A percentile compares a stretch with the other conserved stretches of the same genome.
Conservation (phyloP, 2,329 filamentous ascomycete genomes). For the Decorospora gaudefroyi region DNA sequence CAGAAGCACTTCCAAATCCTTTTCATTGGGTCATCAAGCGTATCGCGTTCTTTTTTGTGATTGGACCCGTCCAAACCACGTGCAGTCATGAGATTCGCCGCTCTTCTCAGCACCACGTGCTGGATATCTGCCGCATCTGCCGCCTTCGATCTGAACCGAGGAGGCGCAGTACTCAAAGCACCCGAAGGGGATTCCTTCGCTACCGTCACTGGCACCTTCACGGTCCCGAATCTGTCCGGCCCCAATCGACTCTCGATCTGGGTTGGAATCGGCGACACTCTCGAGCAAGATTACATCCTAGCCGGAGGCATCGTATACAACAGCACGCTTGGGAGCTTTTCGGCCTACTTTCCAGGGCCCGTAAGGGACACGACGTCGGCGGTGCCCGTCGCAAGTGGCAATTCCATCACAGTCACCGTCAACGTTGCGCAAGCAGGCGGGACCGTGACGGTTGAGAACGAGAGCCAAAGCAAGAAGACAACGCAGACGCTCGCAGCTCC, state of each 20-base stretch:
- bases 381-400: constrained; percentile 26
- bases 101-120: constrained; percentile 13
- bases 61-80: neutral
- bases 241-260: constrained; percentile 30
- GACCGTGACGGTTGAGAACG: constrained; percentile 33
- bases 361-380: constrained; percentile 23
- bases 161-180: constrained; percentile 33
- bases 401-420: constrained; percentile 29
- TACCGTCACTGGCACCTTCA: constrained; percentile 31
- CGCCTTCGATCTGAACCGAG: constrained; percentile 34
- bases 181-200: constrained; percentile 29
- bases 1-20: constrained; percentile 2
- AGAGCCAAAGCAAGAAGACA: constrained; percentile 27
- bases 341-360: constrained; percentile 27
- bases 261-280: constrained; percentile 31
- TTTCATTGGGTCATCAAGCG: constrained; percentile 4
- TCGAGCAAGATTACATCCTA: constrained; percentile 29
- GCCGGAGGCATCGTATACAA: constrained; percentile 31
- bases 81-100: constrained; percentile 19
- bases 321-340: constrained; percentile 24
- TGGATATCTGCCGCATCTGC: constrained; percentile 20
- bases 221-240: constrained; percentile 27
- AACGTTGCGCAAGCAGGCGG: constrained; percentile 18
- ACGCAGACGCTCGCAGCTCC: constrained; percentile 25
- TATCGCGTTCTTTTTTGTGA: neutral